Conservation (phyloP, 2,329 filamentous ascomycete genomes). For the Apiospora aurea region DNA sequence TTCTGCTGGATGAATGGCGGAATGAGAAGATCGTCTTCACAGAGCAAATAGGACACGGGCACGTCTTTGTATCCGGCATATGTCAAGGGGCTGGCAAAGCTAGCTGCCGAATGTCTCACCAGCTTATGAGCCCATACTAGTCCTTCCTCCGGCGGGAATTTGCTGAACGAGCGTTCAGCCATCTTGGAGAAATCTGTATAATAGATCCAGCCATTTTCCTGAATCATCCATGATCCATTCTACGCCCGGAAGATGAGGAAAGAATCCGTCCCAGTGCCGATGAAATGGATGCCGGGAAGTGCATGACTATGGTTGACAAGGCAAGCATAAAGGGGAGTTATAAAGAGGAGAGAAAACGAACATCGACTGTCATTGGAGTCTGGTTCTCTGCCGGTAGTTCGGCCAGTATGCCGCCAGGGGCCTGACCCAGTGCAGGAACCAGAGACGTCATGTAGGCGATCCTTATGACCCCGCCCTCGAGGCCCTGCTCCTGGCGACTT, state of each 20-base stretch:
- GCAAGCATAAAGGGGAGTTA: background rate
- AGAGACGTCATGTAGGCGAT: conserved; percentile 42
- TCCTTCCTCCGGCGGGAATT: conserved; percentile 38
- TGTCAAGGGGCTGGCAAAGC: conserved; percentile 44
- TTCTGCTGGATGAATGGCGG: conserved; percentile 41
- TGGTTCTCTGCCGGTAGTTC: conserved; percentile 25
- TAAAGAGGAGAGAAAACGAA: background rate
- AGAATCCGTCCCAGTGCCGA: no score
- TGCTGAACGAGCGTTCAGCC: conserved; percentile 35
- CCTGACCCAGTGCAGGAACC: conserved; percentile 35
- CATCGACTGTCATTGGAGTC: conserved; percentile 25
- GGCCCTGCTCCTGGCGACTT: conserved; percentile 42
- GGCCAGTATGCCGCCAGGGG: conserved; percentile 28
- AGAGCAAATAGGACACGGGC: conserved; percentile 48
- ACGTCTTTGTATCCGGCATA: conserved; percentile 50
- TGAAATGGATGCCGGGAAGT: no score
- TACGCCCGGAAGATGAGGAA: background rate
- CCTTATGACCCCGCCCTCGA: conserved; percentile 47
- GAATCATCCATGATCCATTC: background rate
- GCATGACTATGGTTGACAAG: no score
- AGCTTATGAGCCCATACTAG: conserved; percentile 23
- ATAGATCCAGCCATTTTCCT: conserved; percentile 41
- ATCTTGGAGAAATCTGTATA: conserved; percentile 26
- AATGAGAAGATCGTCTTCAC: conserved; percentile 45
- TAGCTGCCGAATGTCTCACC: conserved; percentile 41